These are phyloP conservation scores for Insectozyma bohioensis DNA, from an alignment of 1,139 yeast species.

Conservation along the genomic window DNA sequence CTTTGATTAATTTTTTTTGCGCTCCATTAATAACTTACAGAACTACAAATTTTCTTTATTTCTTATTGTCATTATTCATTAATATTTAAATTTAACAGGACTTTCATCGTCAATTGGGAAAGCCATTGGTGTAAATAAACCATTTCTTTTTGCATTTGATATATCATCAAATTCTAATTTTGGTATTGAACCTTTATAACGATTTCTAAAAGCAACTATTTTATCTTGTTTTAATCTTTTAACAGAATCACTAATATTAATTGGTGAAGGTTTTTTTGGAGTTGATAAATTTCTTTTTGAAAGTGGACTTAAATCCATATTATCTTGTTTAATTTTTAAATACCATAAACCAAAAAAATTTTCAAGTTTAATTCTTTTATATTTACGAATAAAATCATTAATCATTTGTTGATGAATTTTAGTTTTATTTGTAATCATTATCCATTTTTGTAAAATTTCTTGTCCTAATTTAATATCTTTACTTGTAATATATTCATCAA, in stretches of 20 bases:
- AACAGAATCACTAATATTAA: constrained; percentile 41
- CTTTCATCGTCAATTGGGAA: constrained; percentile 34
- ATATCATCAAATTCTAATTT: constrained; percentile 21
- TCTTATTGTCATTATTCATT: no score
- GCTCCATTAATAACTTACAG: no score
- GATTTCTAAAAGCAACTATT: constrained; percentile 35
- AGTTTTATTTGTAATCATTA: constrained; percentile 35
- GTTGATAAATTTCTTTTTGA: constrained; percentile 19
- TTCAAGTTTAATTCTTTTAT: constrained; percentile 29
- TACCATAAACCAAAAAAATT: constrained; percentile 42
- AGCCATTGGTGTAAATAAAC: constrained; percentile 39
- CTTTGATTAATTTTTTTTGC: no score
- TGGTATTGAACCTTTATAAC: constrained; percentile 23
- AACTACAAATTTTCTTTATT: no score
- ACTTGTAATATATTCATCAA: neutral
- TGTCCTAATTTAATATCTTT: constrained; percentile 1
- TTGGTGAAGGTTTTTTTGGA: constrained; percentile 35
- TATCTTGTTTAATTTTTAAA: constrained; percentile 22
- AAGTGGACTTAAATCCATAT: constrained; percentile 36
- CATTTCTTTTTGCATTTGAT: constrained; percentile 38
- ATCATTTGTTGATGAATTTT: constrained; percentile 37
- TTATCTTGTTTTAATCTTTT: constrained; percentile 33
- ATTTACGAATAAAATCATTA: constrained; percentile 32
- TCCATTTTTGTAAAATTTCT: constrained; percentile 29
- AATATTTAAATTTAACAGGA: constrained; percentile 24